phyloP scores from a whole-genome alignment of 805 yeast species.

The Wickerhamiella azymoides region DNA sequence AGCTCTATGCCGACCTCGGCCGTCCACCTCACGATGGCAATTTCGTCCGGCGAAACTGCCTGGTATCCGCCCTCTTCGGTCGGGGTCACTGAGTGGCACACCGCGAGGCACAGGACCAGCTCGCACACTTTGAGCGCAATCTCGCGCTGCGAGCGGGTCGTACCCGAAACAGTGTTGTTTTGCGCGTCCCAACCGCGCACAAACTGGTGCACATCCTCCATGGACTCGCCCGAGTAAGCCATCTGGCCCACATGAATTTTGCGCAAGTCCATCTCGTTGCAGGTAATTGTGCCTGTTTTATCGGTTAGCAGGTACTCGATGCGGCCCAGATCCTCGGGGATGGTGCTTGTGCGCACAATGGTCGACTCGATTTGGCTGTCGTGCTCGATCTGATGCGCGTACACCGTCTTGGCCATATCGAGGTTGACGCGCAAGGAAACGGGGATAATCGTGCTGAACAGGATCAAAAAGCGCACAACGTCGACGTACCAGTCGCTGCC shows the following conservation, averaged over 20 bases:
- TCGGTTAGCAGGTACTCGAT: conserved; percentile 85
- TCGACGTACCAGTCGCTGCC: conserved; percentile 70
- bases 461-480: conserved; percentile 74
- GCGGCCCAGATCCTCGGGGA: conserved; percentile 95
- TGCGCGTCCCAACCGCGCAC: conserved; percentile 25
- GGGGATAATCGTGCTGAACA: conserved; percentile 91
- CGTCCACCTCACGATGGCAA: conserved; percentile 89
- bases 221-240: conserved; percentile 79
- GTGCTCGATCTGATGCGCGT: conserved; percentile 88
- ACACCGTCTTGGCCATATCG: conserved; percentile 90
- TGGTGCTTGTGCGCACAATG: conserved; percentile 90
- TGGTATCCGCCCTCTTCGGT: conserved; percentile 69
- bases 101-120: conserved; percentile 64
- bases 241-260: conserved; percentile 87
- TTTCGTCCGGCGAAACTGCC: conserved; percentile 98
- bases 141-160: conserved; percentile 45
- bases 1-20: conserved; percentile 73
- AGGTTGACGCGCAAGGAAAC: conserved; percentile 88
- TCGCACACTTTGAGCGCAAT: conserved; percentile 66
- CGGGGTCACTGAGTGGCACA: conserved; percentile 98
- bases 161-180: conserved; percentile 15
- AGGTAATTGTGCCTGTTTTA: conserved; percentile 95
- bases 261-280: conserved; percentile 93
- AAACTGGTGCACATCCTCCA: conserved; percentile 73
- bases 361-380: conserved; percentile 72